Base-by-base conservation (phyloP, 1,284 basidiomycete genomes). In the Pseudomicrostroma phylloplanum region DNA sequence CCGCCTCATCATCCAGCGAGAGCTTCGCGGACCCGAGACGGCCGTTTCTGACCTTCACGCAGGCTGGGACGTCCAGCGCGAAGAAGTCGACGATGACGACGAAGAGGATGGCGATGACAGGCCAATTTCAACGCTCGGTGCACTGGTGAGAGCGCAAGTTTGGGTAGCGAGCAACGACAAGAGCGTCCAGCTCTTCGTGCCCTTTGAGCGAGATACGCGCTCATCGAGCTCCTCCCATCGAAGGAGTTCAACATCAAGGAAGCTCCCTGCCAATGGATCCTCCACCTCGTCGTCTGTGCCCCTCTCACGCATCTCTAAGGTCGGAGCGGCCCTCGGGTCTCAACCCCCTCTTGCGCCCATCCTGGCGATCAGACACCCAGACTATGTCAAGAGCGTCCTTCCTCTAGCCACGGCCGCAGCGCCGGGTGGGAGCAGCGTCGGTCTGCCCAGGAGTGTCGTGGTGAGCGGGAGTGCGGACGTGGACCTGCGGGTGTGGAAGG, bases 1-100 rank as follows among this genome's bases (percentile, higher is more conserved):
- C 17, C 21, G 30, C 11, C 25, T 57, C 41, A 6, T 11, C n/a
- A 42, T 57, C n/a, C 21, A 43, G 56, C 40, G 56, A 13, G 56
- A 57, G 56, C 56, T 57, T n/a, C n/a, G 40, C n/a, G 56, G 56
- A 11, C 26, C 21, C 13, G 56, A 57, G 56, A 57, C 56, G 40
- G n/a, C 23, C 56, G 56, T 57, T 17, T 21, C 19, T 2, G 40
- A 57, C 15, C 2, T 57, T 40, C 8, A 12, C 3, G 30, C 9
- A 15, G 39, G 56, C 40, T 57, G 56, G 56, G 8, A 39, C 12
- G 26, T 42, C 21, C 51, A 15, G 21, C 21, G 25, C 13, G 40
- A 41, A 26, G 56, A 43, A 19, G 13, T 23, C 13, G 30, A 57
- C 21, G 56, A 57, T 42, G 55, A 56, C 36, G 36, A 56, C n/a